Evolutionary conservation across 169 alveolate genomes (phyloP), one percentile per base, ranked within the genome.

Genomic region (Besnoitia besnoiti): DNA sequence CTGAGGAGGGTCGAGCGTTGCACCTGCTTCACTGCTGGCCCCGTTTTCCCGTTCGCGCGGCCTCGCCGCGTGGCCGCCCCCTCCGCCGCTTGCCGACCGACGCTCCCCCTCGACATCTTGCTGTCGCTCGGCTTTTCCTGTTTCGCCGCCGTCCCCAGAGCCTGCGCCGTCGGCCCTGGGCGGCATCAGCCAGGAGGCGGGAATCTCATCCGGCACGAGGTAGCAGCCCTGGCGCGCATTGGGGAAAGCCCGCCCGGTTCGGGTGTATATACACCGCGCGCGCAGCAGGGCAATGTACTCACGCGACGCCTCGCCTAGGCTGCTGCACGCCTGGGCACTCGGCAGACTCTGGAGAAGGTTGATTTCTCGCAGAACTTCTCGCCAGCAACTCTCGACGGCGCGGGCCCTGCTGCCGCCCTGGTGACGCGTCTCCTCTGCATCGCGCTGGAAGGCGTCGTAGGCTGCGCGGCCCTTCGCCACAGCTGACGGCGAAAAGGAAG

Each of bases 281-380:
- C 93, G 76, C 27, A 85, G 51, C 59, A 89, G 89, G 24, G 93
- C 93, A 76, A 89, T 77, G 79, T 73, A 85, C 80, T 89, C 93
- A 7, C 93, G 84, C 14, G 84, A 89, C 42, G 93, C 89, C 46
- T 89, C 93, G 0, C 93, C 93, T 12, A 44, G 51, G 89, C 93
- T 89, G 93, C 93, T 77, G 61, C 93, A 89, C 47, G 93, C 93
- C 47, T 89, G 79, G n/a, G 75, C 93, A 33, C 46, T 51, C 14
- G 93, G 84, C 59, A 73, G 51, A 1, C 73, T 85, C 89, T 76
- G 93, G 67, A 89, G 82, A 14, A 75, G 80, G 75, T 47, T 55
- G 30, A 89, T 80, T 80, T 89, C 87, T 79, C 49, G 67, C 67
- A 61, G 37, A 61, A 89, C 93, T 21, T 75, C 89, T 46, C 46